Evolutionary conservation across 1,284 basidiomycete species (phyloP).

Genomic region (Schizophyllum amplum): DNA sequence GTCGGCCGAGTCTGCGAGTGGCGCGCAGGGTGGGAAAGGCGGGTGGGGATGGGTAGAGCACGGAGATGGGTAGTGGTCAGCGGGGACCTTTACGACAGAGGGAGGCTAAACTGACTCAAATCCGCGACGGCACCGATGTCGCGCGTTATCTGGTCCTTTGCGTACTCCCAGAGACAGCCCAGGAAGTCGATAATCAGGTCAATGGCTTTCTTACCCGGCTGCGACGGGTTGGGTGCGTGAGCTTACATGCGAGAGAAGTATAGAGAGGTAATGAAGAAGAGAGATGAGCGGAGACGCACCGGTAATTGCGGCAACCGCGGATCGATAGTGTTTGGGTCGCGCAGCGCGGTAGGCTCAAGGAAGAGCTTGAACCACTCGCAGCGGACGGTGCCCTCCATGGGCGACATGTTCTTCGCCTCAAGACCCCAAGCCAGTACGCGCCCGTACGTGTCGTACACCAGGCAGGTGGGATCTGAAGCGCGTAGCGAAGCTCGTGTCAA

Average conservation of each 20-base stretch:
- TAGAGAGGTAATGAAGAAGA: conserved; percentile 3
- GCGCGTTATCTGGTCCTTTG: conserved; percentile 73
- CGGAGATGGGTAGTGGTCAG: background rate
- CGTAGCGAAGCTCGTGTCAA: conserved; percentile 1
- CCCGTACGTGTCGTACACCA: conserved; percentile 49
- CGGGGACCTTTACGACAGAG: conserved; percentile 6
- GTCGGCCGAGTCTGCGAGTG: conserved; percentile 63
- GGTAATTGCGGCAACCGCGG: conserved; percentile 73
- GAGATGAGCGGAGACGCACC: conserved; percentile 30
- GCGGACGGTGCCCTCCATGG: conserved; percentile 54
- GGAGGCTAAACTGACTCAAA: conserved; percentile 43
- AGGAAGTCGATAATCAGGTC: conserved; percentile 77
- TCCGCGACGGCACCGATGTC: conserved; percentile 78
- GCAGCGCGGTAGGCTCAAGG: conserved; percentile 66
- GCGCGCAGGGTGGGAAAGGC: no score
- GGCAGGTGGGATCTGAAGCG: conserved; percentile 54
- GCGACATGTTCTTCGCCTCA: conserved; percentile 57
- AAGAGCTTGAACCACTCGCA: conserved; percentile 82
- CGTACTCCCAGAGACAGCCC: conserved; percentile 74
- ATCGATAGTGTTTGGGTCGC: conserved; percentile 59
- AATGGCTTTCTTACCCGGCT: conserved; percentile 67
- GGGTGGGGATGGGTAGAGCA: conserved; percentile 1
- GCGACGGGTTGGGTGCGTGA: conserved; percentile 8
- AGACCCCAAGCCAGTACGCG: conserved; percentile 56
- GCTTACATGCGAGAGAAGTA: conserved; percentile 6